These are phyloP conservation scores for Eudorina sp. DNA, from an alignment of 139 green algal species.

Conservation along the genomic window DNA sequence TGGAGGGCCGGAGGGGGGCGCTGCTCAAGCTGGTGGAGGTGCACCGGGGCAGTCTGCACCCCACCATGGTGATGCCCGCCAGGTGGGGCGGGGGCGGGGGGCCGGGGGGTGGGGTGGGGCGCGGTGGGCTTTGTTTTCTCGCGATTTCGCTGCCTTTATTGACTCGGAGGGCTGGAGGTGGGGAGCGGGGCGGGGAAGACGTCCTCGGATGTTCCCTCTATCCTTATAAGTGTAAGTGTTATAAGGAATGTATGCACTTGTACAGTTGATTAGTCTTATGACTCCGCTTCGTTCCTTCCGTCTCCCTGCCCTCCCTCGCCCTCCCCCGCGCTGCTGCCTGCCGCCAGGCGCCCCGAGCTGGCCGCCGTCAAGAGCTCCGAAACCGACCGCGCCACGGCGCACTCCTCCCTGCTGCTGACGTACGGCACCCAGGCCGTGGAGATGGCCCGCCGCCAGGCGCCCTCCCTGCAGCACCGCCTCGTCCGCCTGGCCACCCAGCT, in stretches of 20 bases:
- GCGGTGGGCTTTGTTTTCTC: too few relatives aligned
- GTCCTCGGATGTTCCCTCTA: too few relatives aligned
- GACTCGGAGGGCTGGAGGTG: too few relatives aligned
- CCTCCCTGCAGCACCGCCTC: constrained; percentile 34
- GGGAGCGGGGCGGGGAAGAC: too few relatives aligned
- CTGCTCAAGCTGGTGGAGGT: constrained; percentile 58
- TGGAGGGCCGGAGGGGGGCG: not conserved
- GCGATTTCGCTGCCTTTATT: too few relatives aligned
- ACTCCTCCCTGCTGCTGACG: constrained; percentile 44
- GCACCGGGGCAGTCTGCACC: constrained; percentile 49
- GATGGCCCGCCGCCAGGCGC: constrained; percentile 25
- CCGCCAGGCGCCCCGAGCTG: constrained; percentile 49
- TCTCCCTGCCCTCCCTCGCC: not conserved
- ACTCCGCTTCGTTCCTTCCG: too few relatives aligned
- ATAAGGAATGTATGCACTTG: too few relatives aligned
- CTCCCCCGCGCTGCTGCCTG: not conserved
- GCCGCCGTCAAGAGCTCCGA: constrained; percentile 51
- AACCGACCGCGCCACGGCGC: constrained; percentile 39
- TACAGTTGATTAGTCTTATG: too few relatives aligned
- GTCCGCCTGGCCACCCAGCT: not conserved
- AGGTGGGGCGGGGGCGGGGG: not conserved
- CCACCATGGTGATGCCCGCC: constrained; percentile 50
- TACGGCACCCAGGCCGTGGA: constrained; percentile 38
- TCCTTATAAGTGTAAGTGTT: too few relatives aligned
- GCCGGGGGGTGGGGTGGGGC: not conserved